Conservation (phyloP, 2,329 filamentous ascomycete species). For the Westerdykella aurantiaca region DNA sequence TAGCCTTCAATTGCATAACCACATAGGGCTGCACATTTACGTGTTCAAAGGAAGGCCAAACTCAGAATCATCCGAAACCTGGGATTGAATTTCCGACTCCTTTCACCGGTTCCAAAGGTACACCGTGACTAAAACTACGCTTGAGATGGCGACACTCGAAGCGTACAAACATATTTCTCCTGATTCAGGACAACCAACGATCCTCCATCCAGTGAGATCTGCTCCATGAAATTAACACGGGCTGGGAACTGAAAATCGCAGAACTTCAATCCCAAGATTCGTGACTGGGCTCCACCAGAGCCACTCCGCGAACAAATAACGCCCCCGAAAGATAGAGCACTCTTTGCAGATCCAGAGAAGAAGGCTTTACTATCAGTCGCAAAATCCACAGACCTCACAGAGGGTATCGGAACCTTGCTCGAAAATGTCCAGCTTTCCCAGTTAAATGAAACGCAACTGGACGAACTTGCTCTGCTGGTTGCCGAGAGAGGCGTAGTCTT, state of each 20-base stretch:
- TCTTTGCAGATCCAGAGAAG: slow-evolving; percentile 47
- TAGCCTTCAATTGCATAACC: too few relatives aligned
- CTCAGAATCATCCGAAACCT: too few relatives aligned
- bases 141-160: slow-evolving; percentile 29
- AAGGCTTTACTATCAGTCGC: slow-evolving; percentile 31
- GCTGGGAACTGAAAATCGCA: background rate
- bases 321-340: slow-evolving; percentile 31
- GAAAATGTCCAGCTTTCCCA: slow-evolving; percentile 44
- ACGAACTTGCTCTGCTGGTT: slow-evolving; percentile 44
- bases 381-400: slow-evolving; percentile 29
- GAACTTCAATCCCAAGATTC: slow-evolving; percentile 51
- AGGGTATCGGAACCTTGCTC: slow-evolving; percentile 36
- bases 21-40: too few relatives aligned
- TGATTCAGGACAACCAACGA: slow-evolving; percentile 45
- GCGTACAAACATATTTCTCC: slow-evolving; percentile 45
- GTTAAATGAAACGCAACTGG: slow-evolving; percentile 44
- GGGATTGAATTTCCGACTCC: too few relatives aligned
- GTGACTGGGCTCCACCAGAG: slow-evolving; percentile 41
- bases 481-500: slow-evolving; percentile 44
- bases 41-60: too few relatives aligned
- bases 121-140: too few relatives aligned
- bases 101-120: too few relatives aligned
- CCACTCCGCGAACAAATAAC: slow-evolving; percentile 11
- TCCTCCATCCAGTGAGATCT: slow-evolving; percentile 37
- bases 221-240: background rate